Conservation (phyloP, 257 asterid species). For the Dorcoceras hygrometricum region DNA sequence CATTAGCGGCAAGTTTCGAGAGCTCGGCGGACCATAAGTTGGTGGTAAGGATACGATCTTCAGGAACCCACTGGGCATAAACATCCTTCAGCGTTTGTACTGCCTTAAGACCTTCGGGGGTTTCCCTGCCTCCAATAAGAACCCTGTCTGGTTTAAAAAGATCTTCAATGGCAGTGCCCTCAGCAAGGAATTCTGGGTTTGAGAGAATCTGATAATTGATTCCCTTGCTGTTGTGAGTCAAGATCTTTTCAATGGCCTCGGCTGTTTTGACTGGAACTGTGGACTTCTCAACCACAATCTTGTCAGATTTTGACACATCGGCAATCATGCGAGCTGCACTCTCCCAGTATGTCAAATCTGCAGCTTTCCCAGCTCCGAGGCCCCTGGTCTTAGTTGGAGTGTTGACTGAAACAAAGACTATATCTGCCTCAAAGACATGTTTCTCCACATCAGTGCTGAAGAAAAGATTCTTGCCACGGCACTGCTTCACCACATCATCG, state of each 20-base stretch:
- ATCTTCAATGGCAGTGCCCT: constrained; percentile 24
- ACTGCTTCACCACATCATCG: constrained; percentile 13
- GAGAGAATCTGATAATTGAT: background rate
- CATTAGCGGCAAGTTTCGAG: constrained; percentile 25
- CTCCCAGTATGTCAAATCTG: constrained; percentile 24
- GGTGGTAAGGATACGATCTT: constrained; percentile 21
- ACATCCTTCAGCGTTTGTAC: constrained; percentile 13
- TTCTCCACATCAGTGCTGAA: constrained; percentile 22
- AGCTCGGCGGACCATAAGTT: constrained; percentile 25
- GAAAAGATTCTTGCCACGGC: constrained; percentile 25
- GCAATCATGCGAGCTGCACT: constrained; percentile 24
- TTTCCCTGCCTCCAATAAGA: constrained; percentile 22
- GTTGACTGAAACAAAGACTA: background rate
- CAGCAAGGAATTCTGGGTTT: constrained; percentile 24
- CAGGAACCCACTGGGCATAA: constrained; percentile 27
- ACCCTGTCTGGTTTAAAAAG: constrained; percentile 17
- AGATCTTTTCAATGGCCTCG: constrained; percentile 16
- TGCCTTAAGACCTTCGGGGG: constrained; percentile 22
- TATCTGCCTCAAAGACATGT: constrained; percentile 18
- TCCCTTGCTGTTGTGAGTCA: constrained; percentile 5
- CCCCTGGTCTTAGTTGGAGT: constrained; percentile 1
- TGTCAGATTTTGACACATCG: constrained; percentile 13
- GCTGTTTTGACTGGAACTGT: constrained; percentile 25
- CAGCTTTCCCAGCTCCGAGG: background rate
- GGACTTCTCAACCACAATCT: constrained; percentile 20